Evolutionary conservation across 495 filamentous ascomycete species (phyloP).

Genomic region (Podospora pseudoanserina): DNA sequence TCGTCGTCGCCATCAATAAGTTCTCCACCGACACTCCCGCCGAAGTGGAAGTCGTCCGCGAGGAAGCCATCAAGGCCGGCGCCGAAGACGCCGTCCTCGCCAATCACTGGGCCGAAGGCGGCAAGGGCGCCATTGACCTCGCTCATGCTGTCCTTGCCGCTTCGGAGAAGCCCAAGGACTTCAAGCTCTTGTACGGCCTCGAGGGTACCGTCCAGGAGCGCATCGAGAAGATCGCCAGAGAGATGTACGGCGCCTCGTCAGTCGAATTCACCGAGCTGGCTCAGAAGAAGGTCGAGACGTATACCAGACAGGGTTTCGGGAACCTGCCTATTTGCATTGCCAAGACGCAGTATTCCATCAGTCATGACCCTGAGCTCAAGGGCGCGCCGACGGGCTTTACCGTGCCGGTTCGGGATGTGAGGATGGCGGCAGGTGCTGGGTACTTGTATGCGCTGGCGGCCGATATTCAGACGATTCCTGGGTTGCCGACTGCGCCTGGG

Average conservation of each 20-base stretch:
- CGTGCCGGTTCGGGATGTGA: slow-evolving; percentile 89
- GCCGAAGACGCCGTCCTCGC: slow-evolving; percentile 90
- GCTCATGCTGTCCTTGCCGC: slow-evolving; percentile 83
- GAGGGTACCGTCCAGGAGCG: slow-evolving; percentile 81
- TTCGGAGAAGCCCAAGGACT: slow-evolving; percentile 79
- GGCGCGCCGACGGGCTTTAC: slow-evolving; percentile 96
- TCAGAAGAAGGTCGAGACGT: slow-evolving; percentile 92
- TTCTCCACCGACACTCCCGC: slow-evolving; percentile 92
- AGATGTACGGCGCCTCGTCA: slow-evolving; percentile 88
- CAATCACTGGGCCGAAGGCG: slow-evolving; percentile 97
- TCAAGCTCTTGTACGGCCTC: slow-evolving; percentile 80
- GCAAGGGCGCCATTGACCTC: slow-evolving; percentile 83
- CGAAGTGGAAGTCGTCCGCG: slow-evolving; percentile 81
- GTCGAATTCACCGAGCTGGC: slow-evolving; percentile 94
- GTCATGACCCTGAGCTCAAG: slow-evolving; percentile 89
- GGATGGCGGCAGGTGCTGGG: slow-evolving; percentile 89
- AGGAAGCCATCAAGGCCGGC: slow-evolving; percentile 88
- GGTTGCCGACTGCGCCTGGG: slow-evolving; percentile 89
- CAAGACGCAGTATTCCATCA: slow-evolving; percentile 97
- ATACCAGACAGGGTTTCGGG: slow-evolving; percentile 85
- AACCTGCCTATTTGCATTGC: slow-evolving; percentile 94
- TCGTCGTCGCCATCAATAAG: slow-evolving; percentile 97
- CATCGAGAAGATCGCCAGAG: slow-evolving; percentile 83
- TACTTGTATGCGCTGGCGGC: slow-evolving; percentile 94
- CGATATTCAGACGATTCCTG: slow-evolving; percentile 97